Conservation (phyloP, 2,329 filamentous ascomycete species). For the Pochonia chlamydosporia region DNA sequence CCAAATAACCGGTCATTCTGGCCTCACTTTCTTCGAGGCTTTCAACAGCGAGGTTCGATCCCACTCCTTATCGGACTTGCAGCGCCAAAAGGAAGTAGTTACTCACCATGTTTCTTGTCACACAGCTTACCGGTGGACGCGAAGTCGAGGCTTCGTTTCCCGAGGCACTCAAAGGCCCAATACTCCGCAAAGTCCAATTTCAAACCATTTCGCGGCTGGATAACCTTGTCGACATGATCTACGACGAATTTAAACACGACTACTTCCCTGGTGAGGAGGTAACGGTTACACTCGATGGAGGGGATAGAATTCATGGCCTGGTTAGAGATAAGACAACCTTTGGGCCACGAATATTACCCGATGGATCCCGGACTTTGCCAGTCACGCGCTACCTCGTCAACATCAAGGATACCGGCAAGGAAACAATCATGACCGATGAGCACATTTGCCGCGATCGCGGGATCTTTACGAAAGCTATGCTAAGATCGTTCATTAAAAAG, state of each 20-base stretch:
- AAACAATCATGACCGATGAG: slow-evolving; percentile 72
- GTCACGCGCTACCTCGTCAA: slow-evolving; percentile 78
- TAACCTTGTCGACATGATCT: slow-evolving; percentile 63
- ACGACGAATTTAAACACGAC: slow-evolving; percentile 77
- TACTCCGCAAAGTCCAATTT: slow-evolving; percentile 87
- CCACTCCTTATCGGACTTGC: neutral
- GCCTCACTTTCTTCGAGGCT: slow-evolving; percentile 87
- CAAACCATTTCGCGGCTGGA: slow-evolving; percentile 86
- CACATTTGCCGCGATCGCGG: slow-evolving; percentile 85
- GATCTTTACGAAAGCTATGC: slow-evolving; percentile 88
- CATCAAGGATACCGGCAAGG: slow-evolving; percentile 62
- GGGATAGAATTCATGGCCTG: slow-evolving; percentile 64
- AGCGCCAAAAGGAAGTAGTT: neutral
- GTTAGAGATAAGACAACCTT: slow-evolving; percentile 85
- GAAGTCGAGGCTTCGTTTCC: slow-evolving; percentile 92
- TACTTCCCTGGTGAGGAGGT: slow-evolving; percentile 88
- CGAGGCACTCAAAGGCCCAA: slow-evolving; percentile 82
- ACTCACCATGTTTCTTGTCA: slow-evolving; percentile 4
- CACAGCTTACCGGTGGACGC: slow-evolving; percentile 68
- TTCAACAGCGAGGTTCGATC: slow-evolving; percentile 75
- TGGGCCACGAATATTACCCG: slow-evolving; percentile 49
- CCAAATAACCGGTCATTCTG: slow-evolving; percentile 90
- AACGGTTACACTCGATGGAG: slow-evolving; percentile 63
- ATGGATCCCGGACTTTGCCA: slow-evolving; percentile 65
- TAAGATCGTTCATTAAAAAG: slow-evolving; percentile 91